Evolutionary conservation across 305 asterid species (phyloP), one percentile per base, ranked within the genome.

Genomic region (Solanum hybrid): DNA sequence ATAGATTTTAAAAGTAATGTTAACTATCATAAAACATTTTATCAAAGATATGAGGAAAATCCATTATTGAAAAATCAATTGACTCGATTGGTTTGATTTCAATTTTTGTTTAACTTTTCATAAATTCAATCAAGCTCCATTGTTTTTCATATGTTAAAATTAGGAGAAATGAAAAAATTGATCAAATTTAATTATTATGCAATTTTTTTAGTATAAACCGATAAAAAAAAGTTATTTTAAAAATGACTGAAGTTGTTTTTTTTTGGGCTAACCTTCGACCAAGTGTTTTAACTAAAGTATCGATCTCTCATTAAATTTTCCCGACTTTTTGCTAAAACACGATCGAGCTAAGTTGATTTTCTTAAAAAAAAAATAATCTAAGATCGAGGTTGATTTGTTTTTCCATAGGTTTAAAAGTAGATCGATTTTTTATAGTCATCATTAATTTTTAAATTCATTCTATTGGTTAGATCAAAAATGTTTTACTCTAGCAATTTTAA

Each of bases 301-400:
- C 32, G 9, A 71, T 71, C 32, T 11, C 15, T 26, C 15, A 12
- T 26, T 24, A 71, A 10, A 4, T 26, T 26, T 71, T 71, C 32
- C 1, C 0, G 1, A 0, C 4, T 71, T n/a, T 66, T 66, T 4
- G 29, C 73, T 66, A n/a, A 71, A 71, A 71, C 31, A 24, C 0
- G 9, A 5, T 3, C 2, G 17, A 71, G 34, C 9, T 11, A 26
- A 11, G 34, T 71, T 12, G 4, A 11, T 71, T 29, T 29, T 29
- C 34, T 32, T 32, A 32, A 32, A 32, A 32, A 32, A 32, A 32
- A 3, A 32, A 32, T 3, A 32, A 32, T 32, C 34, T 32, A 32
- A 32, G 34, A 32, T 4, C 1, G 13, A 64, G 73, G 6, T 66
- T n/a, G 73, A 66, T 66, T 66, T 66, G 6, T 22, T 66, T 22